A percentile compares a stretch with the other conserved stretches of the same genome.
These are phyloP conservation scores for Paspalum notatum DNA, from an alignment of 176 grass and related monocot genomes.

Conservation along the genomic window DNA sequence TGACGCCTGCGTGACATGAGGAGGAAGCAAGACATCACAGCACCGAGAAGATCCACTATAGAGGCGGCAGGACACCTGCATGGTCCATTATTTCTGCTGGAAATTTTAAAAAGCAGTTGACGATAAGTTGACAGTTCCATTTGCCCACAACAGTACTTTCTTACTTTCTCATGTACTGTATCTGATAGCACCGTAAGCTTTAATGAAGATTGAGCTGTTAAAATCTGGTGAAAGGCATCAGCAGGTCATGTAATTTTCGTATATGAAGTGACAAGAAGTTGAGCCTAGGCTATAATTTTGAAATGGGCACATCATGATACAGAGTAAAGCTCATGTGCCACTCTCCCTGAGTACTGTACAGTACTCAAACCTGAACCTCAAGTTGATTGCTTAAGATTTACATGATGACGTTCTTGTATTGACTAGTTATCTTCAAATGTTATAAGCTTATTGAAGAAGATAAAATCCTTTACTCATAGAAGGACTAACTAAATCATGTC, in stretches of 20 bases:
- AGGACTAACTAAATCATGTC: not conserved
- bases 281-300: conserved; percentile 13
- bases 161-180: conserved; percentile 23
- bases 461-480: not conserved
- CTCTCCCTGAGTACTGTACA: not conserved
- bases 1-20: conserved; percentile 73
- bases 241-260: conserved; percentile 1
- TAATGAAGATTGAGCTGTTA: conserved; percentile 22
- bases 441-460: not conserved
- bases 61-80: conserved; percentile 23
- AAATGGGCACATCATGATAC: not conserved
- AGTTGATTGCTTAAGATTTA: not conserved
- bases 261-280: not conserved
- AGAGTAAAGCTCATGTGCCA: not conserved
- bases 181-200: conserved; percentile 21
- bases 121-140: conserved; percentile 9
- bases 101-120: conserved; percentile 37
- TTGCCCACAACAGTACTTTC: not conserved
- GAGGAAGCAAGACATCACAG: conserved; percentile 17
- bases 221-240: conserved; percentile 20
- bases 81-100: conserved; percentile 27
- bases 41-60: conserved; percentile 29
- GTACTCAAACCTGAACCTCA: conserved; percentile 1
- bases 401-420: conserved; percentile 7
- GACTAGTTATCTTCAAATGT: conserved; percentile 9